Evolutionary conservation across 2,329 filamentous ascomycete genomes (phyloP), one percentile per base, ranked within the genome.

Genomic region (Diaporthe velutina): DNA sequence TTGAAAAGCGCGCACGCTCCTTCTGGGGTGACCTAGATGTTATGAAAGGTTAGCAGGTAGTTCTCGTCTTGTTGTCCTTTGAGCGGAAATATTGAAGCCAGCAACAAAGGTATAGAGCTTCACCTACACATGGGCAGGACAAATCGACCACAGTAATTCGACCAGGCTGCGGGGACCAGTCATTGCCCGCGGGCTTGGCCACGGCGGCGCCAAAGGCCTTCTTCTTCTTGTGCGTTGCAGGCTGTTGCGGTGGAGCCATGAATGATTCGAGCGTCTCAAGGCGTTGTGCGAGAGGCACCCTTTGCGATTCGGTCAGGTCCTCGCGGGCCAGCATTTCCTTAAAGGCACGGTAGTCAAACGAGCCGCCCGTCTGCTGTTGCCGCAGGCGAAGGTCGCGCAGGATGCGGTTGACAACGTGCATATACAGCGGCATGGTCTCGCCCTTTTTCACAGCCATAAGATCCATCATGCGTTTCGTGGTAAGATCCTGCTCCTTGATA

Each of bases 1-100:
- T 93, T 92, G 82, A 96, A 96, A 0, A 96, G 84, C 0, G 90
- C 86, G 79, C 94, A 96, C 0, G 93, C 93, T 50, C 89, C 90
- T 33, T 91, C 89, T 0, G 90, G 82, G 0, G 92, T 92, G 7
- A 95, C n/a, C n/a, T n/a, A n/a, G n/a, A n/a, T n/a, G n/a, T n/a
- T n/a, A n/a, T n/a, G n/a, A n/a, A n/a, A n/a, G n/a, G n/a, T n/a
- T n/a, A n/a, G n/a, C n/a, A n/a, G n/a, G n/a, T n/a, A n/a, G n/a
- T n/a, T n/a, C n/a, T n/a, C n/a, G n/a, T n/a, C n/a, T n/a, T n/a
- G n/a, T n/a, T n/a, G n/a, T n/a, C n/a, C n/a, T n/a, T n/a, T n/a
- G n/a, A n/a, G n/a, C n/a, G n/a, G n/a, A n/a, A n/a, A n/a, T n/a
- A n/a, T n/a, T n/a, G n/a, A n/a, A n/a, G n/a, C n/a, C n/a, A n/a